phyloP scores from a whole-genome alignment of 345 rosid species.

The Mercurialis annua region DNA sequence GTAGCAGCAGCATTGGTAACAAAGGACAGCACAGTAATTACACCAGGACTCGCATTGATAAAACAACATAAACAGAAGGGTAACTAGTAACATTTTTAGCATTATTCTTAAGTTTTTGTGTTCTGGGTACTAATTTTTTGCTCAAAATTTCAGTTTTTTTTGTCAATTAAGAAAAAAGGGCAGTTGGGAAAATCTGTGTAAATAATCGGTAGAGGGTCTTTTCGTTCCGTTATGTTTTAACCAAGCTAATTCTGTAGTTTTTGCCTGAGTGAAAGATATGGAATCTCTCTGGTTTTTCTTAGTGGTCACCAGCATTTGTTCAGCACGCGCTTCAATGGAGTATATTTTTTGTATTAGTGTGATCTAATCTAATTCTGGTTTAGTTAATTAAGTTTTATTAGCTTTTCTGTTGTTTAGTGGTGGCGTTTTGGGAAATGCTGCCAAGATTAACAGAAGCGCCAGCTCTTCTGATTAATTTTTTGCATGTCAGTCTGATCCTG shows the following conservation, averaged over 20 bases:
- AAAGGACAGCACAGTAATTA: neutral
- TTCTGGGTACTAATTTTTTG: neutral
- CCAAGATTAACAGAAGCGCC: conserved; percentile 20
- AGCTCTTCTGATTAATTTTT: conserved; percentile 17
- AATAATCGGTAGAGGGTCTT: conserved; percentile 10
- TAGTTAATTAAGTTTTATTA: neutral
- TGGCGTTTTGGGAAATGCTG: conserved; percentile 12
- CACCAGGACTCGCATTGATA: conserved; percentile 11
- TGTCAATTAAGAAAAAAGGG: neutral
- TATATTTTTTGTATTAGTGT: neutral
- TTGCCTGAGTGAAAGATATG: conserved; percentile 19
- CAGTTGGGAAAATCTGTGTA: conserved; percentile 8
- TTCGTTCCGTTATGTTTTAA: conserved; percentile 3
- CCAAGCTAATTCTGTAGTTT: conserved; percentile 6
- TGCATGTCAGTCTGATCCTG: conserved; percentile 19
- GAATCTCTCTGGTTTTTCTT: conserved; percentile 10
- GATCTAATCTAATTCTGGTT: neutral
- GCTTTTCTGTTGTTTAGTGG: conserved; percentile 20
- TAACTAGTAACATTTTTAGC: neutral
- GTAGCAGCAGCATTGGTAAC: conserved; percentile 16
- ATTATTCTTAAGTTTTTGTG: conserved; percentile 2
- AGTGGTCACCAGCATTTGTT: neutral
- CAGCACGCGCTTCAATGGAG: neutral
- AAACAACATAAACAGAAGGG: neutral
- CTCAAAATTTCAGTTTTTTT: neutral